Evolutionary conservation across 768 basidiomycete species (phyloP), one percentile per base, ranked within the genome.

Genomic region (Mycena belliarum): DNA sequence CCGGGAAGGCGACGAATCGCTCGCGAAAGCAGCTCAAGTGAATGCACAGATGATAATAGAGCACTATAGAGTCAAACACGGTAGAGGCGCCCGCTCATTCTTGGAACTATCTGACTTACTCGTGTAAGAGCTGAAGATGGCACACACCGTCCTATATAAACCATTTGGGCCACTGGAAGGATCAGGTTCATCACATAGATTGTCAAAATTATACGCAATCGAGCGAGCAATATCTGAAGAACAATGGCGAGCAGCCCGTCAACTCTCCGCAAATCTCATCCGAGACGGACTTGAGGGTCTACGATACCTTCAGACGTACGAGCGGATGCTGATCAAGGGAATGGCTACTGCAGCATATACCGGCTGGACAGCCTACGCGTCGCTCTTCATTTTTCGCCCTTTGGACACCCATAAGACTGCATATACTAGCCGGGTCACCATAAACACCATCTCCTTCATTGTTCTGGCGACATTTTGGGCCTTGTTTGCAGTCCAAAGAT

Each of bases 251-350:
- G 70, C 76, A n/a, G 84, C 83, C 0, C 81, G 86, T 32, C 62
- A 68, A 12, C 68, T 70, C 23, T 84, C 87, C 1, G 68, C 73
- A 3, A 70, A 79, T 20, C 76, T 92, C 12, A 86, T 90, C 43
- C 58, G 77, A 33, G 64, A 74, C 12, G 76, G 80, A 7, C 73
- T 92, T 6, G 71, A 75, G 35, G 91, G 91, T 0, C 71, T 92
- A 29, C 83, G 85, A 28, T 93, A 93, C 66, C 80, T 93, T 6
- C 88, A 93, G 70, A 93, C 89, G 68, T 94, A 93, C 69, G 91
- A 95, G 67, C 84, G 89, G 18, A 74, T 82, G 28, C 71, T 93
- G 43, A 86, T 95, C 26, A 82, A 85, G 16, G 73, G 66, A 3
- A 84, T 94, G 60, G 91, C 93, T 49, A 80, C 80, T 1, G 67